Percentiles rank a stretch among this genome's conserved stretches.
phyloP scores from a whole-genome alignment of 495 filamentous ascomycete species.

The Pyronema domesticum region DNA sequence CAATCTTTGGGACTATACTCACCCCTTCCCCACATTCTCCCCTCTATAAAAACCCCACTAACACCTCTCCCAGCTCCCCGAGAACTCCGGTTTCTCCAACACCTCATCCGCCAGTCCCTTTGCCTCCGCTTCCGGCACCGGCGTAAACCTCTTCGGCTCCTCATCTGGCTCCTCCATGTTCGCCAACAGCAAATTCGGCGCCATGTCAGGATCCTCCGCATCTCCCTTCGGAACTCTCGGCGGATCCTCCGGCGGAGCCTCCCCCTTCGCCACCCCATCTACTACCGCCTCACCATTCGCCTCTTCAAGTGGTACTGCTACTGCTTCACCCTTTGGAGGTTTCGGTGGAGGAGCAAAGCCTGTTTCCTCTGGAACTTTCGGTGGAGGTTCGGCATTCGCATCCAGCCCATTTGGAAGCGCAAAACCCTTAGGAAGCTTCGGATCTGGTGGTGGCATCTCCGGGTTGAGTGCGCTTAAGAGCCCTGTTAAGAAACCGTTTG shows the following conservation, averaged over 20 bases:
- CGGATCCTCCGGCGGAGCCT: constrained; percentile 2
- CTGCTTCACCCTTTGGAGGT: constrained; percentile 10
- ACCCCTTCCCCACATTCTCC: too few relatives aligned
- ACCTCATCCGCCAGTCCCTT: constrained; percentile 23
- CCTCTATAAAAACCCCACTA: too few relatives aligned
- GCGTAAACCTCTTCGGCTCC: constrained; percentile 19
- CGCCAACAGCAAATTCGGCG: constrained; percentile 38
- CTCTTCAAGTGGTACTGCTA: background rate
- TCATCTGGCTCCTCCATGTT: constrained; percentile 25
- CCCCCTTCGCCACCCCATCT: too few relatives aligned
- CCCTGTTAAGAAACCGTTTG: constrained; percentile 32
- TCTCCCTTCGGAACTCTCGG: constrained; percentile 19
- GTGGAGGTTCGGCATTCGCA: constrained; percentile 10
- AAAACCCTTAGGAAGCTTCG: constrained; percentile 7
- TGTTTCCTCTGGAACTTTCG: constrained; percentile 7
- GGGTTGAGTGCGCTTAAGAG: background rate
- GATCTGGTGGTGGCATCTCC: constrained; percentile 13
- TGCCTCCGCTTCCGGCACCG: constrained; percentile 14
- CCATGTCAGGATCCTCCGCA: constrained; percentile 12
- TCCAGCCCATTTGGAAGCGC: constrained; percentile 1
- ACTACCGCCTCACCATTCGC: background rate
- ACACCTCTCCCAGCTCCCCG: constrained; percentile 10
- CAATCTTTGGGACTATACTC: too few relatives aligned
- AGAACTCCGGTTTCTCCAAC: constrained; percentile 21
- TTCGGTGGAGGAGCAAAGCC: constrained; percentile 7